Percentiles rank a stretch among this genome's conserved stretches.
These are phyloP conservation scores for Sarocladium oryzae DNA, from an alignment of 2,329 filamentous ascomycete genomes.

Conservation along the genomic window DNA sequence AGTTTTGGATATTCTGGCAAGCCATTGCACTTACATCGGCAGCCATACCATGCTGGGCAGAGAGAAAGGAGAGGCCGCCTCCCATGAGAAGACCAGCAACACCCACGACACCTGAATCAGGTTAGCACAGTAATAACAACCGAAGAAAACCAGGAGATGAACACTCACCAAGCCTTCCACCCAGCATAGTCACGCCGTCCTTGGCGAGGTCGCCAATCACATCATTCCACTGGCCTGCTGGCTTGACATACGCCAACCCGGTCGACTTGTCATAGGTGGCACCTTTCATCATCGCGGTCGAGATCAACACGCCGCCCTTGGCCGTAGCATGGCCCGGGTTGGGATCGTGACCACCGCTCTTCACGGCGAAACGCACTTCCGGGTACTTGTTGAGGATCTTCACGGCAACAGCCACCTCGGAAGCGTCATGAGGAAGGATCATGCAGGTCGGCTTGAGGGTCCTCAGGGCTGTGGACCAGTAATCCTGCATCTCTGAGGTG, in stretches of 20 bases:
- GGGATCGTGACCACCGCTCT: slow-evolving; percentile 12
- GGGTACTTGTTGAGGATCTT: slow-evolving; percentile 8
- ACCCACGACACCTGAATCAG: slow-evolving; percentile 22
- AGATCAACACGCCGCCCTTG: slow-evolving; percentile 11
- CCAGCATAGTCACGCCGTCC: slow-evolving; percentile 26
- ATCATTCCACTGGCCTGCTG: slow-evolving; percentile 30
- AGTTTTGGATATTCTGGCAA: too few relatives aligned
- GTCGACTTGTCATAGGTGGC: slow-evolving; percentile 22
- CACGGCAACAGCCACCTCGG: slow-evolving; percentile 7
- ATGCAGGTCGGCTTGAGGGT: neutral
- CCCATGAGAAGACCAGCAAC: slow-evolving; percentile 32
- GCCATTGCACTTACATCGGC: slow-evolving; percentile 13
- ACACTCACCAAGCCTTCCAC: slow-evolving; percentile 24
- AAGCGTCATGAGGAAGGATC: neutral
- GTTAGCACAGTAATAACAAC: too few relatives aligned
- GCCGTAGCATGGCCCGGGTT: slow-evolving; percentile 10
- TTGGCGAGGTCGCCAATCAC: slow-evolving; percentile 29
- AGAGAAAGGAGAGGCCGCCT: slow-evolving; percentile 20
- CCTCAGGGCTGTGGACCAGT: neutral
- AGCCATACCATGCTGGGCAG: slow-evolving; percentile 15
- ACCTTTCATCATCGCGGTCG: slow-evolving; percentile 10
- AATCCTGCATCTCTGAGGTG: slow-evolving; percentile 3
- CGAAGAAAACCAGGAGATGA: too few relatives aligned
- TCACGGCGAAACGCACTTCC: slow-evolving; percentile 8
- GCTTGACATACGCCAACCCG: slow-evolving; percentile 5